Percentiles rank a stretch among this genome's conserved stretches.
Conservation (phyloP, 2,329 filamentous ascomycete genomes). For the Botrytis tulipae region DNA sequence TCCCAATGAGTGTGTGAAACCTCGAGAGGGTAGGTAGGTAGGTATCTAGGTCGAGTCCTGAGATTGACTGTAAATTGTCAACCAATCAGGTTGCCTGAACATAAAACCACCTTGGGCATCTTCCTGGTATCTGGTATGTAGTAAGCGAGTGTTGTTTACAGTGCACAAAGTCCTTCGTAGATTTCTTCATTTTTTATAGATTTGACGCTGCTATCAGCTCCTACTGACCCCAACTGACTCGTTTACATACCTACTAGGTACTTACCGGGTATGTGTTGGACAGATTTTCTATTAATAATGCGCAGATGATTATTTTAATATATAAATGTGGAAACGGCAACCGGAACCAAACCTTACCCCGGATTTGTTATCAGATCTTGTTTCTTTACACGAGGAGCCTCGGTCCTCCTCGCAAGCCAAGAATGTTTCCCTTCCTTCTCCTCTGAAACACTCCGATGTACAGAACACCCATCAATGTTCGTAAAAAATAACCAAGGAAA, state of each 20-base stretch:
- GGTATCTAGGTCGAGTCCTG: neutral
- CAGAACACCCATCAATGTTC: neutral
- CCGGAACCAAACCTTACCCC: neutral
- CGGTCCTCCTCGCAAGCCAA: neutral
- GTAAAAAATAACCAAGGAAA: neutral
- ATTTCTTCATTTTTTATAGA: neutral
- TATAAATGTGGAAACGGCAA: neutral
- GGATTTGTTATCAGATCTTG: neutral
- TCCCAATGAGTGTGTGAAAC: neutral
- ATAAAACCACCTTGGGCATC: too few species aligned
- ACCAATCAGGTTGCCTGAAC: neutral
- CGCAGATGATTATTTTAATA: neutral
- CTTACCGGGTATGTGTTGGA: neutral
- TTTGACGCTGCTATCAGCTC: neutral
- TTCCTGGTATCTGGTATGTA: neutral
- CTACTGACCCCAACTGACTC: neutral
- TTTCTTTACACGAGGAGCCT: neutral
- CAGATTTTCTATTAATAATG: neutral
- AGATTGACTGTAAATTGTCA: neutral
- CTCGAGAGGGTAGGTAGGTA: neutral
- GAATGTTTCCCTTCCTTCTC: neutral
- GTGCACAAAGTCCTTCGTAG: neutral
- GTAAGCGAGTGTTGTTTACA: neutral
- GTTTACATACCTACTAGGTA: too few species aligned
- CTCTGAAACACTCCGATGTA: neutral